Evolutionary conservation across 2,329 filamentous ascomycete genomes (phyloP).

Genomic region (Teratosphaeria destructans): DNA sequence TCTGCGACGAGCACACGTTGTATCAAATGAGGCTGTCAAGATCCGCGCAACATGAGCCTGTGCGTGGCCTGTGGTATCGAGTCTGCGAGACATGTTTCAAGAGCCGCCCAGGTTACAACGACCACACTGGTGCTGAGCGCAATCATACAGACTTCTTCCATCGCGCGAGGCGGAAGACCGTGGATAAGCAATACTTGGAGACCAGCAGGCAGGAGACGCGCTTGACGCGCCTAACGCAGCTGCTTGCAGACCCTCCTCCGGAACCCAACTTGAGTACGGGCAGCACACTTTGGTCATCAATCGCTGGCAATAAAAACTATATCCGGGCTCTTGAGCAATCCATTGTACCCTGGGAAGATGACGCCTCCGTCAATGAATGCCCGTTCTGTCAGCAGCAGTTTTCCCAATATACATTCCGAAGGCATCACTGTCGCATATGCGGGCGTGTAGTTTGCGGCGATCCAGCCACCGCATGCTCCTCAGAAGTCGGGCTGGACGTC

Average conservation of each 20-base stretch:
- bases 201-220: conserved; percentile 84
- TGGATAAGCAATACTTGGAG: conserved; percentile 80
- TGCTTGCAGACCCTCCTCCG: conserved; percentile 61
- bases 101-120: conserved; percentile 88
- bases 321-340: conserved; percentile 74
- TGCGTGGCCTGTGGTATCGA: conserved; percentile 82
- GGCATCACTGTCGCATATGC: conserved; percentile 91
- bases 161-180: conserved; percentile 59
- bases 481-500: conserved; percentile 71
- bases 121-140: conserved; percentile 50
- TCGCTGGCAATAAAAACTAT: conserved; percentile 60
- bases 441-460: conserved; percentile 90
- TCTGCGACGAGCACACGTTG: conserved; percentile 98
- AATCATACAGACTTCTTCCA: conserved; percentile 66
- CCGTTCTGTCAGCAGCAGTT: conserved; percentile 97
- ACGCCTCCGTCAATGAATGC: conserved; percentile 66
- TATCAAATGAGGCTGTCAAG: conserved; percentile 97
- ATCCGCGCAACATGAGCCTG: conserved; percentile 78
- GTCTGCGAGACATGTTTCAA: conserved; percentile 99
- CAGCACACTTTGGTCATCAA: conserved; percentile 48
- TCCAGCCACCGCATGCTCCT: conserved; percentile 70
- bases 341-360: conserved; percentile 91
- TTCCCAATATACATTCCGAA: conserved; percentile 78
- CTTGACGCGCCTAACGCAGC: conserved; percentile 75
- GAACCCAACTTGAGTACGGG: conserved; percentile 46